Conservation (phyloP, 768 basidiomycete genomes). For the Russula vinacea region DNA sequence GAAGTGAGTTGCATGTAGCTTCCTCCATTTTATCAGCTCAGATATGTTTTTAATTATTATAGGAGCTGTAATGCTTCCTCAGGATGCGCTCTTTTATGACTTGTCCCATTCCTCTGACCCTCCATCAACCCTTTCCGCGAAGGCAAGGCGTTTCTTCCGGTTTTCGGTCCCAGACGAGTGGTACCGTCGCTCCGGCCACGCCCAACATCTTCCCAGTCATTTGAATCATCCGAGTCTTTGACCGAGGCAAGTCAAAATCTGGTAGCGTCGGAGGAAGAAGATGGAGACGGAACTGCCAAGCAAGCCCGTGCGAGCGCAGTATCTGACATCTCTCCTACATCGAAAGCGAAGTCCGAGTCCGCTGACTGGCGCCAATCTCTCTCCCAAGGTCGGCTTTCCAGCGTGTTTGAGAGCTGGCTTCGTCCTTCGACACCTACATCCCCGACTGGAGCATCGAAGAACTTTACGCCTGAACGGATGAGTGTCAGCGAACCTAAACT, state of each 20-base stretch:
- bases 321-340: conserved; percentile 25
- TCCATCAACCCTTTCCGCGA: conserved; percentile 43
- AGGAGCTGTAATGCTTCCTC: conserved; percentile 49
- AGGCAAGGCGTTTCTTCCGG: conserved; percentile 48
- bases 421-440: conserved; percentile 44
- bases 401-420: conserved; percentile 65
- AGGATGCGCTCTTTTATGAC: conserved; percentile 43
- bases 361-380: conserved; percentile 54
- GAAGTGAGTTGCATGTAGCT: conserved; percentile 46
- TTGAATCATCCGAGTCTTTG: conserved; percentile 52
- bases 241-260: conserved; percentile 48
- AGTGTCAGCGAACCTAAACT: conserved; percentile 72
- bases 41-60: not conserved
- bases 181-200: conserved; percentile 71
- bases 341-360: conserved; percentile 33
- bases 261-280: conserved; percentile 49
- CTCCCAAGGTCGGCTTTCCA: conserved; percentile 60
- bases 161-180: conserved; percentile 77
- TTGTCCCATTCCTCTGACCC: conserved; percentile 43
- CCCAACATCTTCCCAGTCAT: conserved; percentile 44
- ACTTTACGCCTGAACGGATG: conserved; percentile 40
- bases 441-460: conserved; percentile 34
- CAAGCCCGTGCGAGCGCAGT: conserved; percentile 38
- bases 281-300: conserved; percentile 61
- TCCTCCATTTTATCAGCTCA: not conserved